Conservation (phyloP, 2,329 filamentous ascomycete species). For the Cylindrodendrum hubeiense region DNA sequence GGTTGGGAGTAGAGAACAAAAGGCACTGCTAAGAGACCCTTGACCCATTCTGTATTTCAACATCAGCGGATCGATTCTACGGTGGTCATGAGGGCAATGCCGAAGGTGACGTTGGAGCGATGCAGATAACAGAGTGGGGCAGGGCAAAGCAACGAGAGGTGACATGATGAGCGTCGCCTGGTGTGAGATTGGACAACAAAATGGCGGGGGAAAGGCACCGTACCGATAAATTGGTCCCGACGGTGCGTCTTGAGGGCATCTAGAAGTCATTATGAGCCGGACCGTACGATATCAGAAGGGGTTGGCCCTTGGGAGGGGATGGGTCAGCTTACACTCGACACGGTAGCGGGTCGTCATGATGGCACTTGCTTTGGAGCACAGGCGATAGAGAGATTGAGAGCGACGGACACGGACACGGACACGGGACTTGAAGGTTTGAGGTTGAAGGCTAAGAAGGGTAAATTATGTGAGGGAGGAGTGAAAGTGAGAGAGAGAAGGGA, state of each 20-base stretch:
- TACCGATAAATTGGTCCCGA: slow-evolving; percentile 88
- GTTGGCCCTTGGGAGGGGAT: slow-evolving; percentile 2
- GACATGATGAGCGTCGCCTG: slow-evolving; percentile 1
- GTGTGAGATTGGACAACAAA: background rate
- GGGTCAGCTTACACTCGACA: slow-evolving; percentile 75
- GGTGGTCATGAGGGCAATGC: slow-evolving; percentile 2
- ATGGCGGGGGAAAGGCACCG: slow-evolving; percentile 18
- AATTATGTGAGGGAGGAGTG: background rate
- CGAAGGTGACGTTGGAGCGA: background rate
- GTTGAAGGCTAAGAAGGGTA: background rate
- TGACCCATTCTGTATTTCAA: slow-evolving; percentile 87
- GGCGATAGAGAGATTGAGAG: background rate
- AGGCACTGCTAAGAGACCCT: slow-evolving; percentile 91
- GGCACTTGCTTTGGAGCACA: background rate
- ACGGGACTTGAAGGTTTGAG: background rate
- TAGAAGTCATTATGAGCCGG: slow-evolving; percentile 47
- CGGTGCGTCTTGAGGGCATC: slow-evolving; percentile 84
- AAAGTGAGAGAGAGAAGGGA: slow-evolving; percentile 19
- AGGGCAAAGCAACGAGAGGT: slow-evolving; percentile 15
- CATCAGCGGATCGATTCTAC: slow-evolving; percentile 14
- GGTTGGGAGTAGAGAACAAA: slow-evolving; percentile 98
- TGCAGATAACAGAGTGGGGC: slow-evolving; percentile 6
- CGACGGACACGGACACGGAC: no score
- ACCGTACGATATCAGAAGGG: slow-evolving; percentile 23
- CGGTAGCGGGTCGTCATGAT: slow-evolving; percentile 74